These are phyloP conservation scores for Podaxis sp. DNA, from an alignment of 768 basidiomycete species.

Conservation along the genomic window DNA sequence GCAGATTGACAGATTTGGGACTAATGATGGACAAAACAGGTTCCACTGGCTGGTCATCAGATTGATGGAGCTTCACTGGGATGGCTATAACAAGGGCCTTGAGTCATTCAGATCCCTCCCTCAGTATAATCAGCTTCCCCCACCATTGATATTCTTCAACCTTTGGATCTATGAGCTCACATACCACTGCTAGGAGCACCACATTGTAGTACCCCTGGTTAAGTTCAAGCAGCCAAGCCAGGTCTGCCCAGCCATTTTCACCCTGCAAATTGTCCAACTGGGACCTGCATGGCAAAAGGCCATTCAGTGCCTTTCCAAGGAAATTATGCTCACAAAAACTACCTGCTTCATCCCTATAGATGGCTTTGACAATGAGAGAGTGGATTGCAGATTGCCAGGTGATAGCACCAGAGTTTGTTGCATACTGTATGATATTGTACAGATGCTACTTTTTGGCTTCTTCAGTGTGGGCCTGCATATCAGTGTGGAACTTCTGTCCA, in stretches of 20 bases:
- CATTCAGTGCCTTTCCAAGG: conserved; percentile 26
- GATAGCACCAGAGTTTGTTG: conserved; percentile 19
- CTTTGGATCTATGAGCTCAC: conserved; percentile 13
- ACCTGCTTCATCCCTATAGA: conserved; percentile 21
- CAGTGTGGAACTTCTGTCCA: conserved; percentile 5
- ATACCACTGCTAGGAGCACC: conserved; percentile 25
- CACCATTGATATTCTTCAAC: conserved; percentile 15
- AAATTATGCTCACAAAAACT: conserved; percentile 18
- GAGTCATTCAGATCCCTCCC: conserved; percentile 13
- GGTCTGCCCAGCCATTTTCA: conserved; percentile 24
- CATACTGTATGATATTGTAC: conserved; percentile 22
- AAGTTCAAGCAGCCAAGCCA: conserved; percentile 28
- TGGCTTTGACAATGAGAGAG: conserved; percentile 23
- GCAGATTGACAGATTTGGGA: conserved; percentile 12
- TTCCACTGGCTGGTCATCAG: not conserved
- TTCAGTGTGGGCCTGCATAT: conserved; percentile 15
- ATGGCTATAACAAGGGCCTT: conserved; percentile 13
- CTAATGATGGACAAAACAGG: conserved; percentile 17
- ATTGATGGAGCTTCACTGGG: not conserved
- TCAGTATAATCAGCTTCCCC: conserved; percentile 12
- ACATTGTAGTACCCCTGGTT: conserved; percentile 28
- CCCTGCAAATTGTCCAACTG: conserved; percentile 16
- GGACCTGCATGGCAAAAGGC: conserved; percentile 23
- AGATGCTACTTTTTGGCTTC: conserved; percentile 19
- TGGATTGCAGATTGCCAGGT: conserved; percentile 25